phyloP scores from a whole-genome alignment of 805 yeast genomes.

The Candida alai region DNA sequence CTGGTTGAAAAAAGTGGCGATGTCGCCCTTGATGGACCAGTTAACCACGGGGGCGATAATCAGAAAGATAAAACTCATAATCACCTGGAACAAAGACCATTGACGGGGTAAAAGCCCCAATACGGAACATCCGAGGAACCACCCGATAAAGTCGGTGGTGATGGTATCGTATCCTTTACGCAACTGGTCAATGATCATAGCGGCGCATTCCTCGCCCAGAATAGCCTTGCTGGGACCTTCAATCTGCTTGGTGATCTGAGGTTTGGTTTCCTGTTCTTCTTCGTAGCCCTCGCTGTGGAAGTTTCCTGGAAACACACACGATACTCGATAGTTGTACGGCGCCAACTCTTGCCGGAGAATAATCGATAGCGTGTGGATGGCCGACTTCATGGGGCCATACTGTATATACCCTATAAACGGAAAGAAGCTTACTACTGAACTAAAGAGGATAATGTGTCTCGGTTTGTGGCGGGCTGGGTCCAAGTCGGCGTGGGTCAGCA shows the following conservation, averaged over 20 bases:
- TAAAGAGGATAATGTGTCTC: constrained; percentile 53
- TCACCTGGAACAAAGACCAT: constrained; percentile 45
- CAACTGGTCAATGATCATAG: constrained; percentile 51
- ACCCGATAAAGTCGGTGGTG: constrained; percentile 81
- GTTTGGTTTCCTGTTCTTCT: constrained; percentile 81
- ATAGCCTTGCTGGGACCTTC: constrained; percentile 84
- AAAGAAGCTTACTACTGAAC: constrained; percentile 78
- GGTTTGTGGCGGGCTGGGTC: constrained; percentile 29
- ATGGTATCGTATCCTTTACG: constrained; percentile 66
- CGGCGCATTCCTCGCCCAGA: constrained; percentile 62
- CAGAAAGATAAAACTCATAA: constrained; percentile 34
- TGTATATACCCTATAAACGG: constrained; percentile 90
- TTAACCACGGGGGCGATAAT: constrained; percentile 53
- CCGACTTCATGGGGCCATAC: constrained; percentile 87
- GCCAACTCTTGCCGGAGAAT: constrained; percentile 76
- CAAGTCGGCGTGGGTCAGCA: constrained; percentile 8
- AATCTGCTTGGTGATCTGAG: constrained; percentile 71
- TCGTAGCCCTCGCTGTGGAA: constrained; percentile 83
- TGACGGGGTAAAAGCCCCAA: constrained; percentile 70
- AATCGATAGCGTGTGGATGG: constrained; percentile 71
- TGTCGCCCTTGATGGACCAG: constrained; percentile 48
- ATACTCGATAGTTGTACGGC: constrained; percentile 64
- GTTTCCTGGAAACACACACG: constrained; percentile 83
- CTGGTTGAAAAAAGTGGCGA: constrained; percentile 45
- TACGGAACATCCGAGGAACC: constrained; percentile 65